Evolutionary conservation across 768 basidiomycete species (phyloP).

Genomic region (Suillus discolor): DNA sequence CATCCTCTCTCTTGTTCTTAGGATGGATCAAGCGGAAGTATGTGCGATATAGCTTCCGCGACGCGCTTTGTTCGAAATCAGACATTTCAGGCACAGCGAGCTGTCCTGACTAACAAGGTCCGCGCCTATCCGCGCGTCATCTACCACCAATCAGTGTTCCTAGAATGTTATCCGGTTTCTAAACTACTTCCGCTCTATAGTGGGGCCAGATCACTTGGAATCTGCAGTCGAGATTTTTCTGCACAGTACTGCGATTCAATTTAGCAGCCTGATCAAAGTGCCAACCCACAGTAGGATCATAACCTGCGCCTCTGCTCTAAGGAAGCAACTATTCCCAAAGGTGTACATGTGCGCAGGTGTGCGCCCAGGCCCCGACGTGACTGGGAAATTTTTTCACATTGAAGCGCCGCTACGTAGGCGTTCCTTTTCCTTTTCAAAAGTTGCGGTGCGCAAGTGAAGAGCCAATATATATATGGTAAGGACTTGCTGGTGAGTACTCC

Average conservation of each 20-base stretch:
- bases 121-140: neutral
- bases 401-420: too few species aligned
- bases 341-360: neutral
- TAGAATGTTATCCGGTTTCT: neutral
- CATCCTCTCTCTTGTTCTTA: neutral
- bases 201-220: neutral
- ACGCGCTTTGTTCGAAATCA: neutral
- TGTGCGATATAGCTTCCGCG: neutral
- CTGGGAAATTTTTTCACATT: neutral
- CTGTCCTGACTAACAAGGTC: neutral
- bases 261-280: neutral
- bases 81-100: neutral
- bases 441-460: too few species aligned
- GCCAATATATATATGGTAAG: neutral
- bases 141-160: neutral
- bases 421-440: neutral
- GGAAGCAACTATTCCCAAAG: neutral
- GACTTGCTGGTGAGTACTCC: neutral
- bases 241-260: neutral
- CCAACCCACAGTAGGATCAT: neutral
- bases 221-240: neutral
- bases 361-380: neutral
- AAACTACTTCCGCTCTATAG: neutral
- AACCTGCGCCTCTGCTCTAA: neutral
- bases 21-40: neutral